Evolutionary conservation across 2,329 filamentous ascomycete species (phyloP).

Genomic region (Aspergillus pseudotamarii): DNA sequence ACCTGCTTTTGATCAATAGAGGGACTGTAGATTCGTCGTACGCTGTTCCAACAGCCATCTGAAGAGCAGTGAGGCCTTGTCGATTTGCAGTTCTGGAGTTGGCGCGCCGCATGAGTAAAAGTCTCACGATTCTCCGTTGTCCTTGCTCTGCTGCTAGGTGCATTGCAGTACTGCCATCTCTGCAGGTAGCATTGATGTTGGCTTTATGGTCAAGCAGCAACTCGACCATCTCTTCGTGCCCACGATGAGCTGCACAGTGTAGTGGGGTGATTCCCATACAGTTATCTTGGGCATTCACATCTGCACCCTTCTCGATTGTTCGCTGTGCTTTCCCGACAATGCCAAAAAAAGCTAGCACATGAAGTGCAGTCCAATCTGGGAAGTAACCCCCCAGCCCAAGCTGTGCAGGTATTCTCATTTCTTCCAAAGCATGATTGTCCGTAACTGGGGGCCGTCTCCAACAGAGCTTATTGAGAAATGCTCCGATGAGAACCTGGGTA

Average conservation of each 20-base stretch:
- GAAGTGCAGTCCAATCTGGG: conserved; percentile 32
- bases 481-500: conserved; percentile 31
- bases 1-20: conserved; percentile 30
- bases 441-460: conserved; percentile 33
- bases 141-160: conserved; percentile 31
- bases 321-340: conserved; percentile 28
- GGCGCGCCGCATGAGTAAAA: conserved; percentile 20
- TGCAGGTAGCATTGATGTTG: conserved; percentile 26
- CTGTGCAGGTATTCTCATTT: conserved; percentile 20
- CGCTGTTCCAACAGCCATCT: conserved; percentile 32
- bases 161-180: conserved; percentile 35
- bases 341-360: conserved; percentile 34
- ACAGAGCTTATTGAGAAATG: conserved; percentile 37
- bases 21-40: conserved; percentile 34
- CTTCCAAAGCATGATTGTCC: conserved; percentile 4
- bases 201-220: conserved; percentile 30
- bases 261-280: conserved; percentile 28
- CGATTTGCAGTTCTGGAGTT: conserved; percentile 23
- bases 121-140: conserved; percentile 30
- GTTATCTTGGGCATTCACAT: conserved; percentile 30
- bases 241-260: conserved; percentile 33
- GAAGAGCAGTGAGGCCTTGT: conserved; percentile 27
- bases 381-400: conserved; percentile 31
- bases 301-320: conserved; percentile 28
- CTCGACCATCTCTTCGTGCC: conserved; percentile 34